Base-by-base conservation (phyloP, 1,139 yeast species). In the Lodderomyces beijingensis region DNA sequence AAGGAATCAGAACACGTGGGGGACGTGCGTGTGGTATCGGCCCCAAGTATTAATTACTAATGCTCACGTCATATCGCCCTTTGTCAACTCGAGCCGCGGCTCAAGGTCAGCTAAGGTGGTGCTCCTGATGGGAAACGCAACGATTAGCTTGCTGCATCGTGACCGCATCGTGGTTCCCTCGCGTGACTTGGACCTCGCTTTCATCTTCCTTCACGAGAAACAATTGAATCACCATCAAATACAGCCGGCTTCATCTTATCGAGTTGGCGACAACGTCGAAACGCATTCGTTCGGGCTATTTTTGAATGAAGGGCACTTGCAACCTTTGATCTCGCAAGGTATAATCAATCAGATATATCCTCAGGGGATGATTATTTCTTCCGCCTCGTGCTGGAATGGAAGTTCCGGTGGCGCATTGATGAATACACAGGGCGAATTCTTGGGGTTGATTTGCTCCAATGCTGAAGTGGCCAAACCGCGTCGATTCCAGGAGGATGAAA, bases 321-420 rank as follows among this genome's bases (percentile, higher is more conserved):
- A 42, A 11, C 82, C 85, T 1, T 43, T 78, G 19, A 40, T 46
- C 4, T 70, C 80, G 0, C 35, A 45, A 4, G 87, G 86, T 0
- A 43, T 53, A 5, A 52, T 75, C 6, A 59, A 70, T 12, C 49
- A 62, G 15, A 47, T 43, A 4, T 40, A 50, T 16, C 19, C 31
- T 3, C 25, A 32, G 3, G 59, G 69, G 0, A 50, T 81, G 54
- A 44, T 77, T 1, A 56, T 79, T 0, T 62, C 77, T 0, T 70
- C 84, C 0, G 70, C 85, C 0, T 67, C 78, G 8, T 80, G 87
- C 52, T 81, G 87, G 86, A 79, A 80, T 45, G 89, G 89, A 0
- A 79, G 87, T 2, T 77, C 84, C 1, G 89, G 89, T 0, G 89
- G 89, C 0, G 86, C 80, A 0, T 50, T 79, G 3, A 63, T 75